Evolutionary conservation across 202 grass and related monocot genomes (phyloP).

Genomic region (Zizania palustris): DNA sequence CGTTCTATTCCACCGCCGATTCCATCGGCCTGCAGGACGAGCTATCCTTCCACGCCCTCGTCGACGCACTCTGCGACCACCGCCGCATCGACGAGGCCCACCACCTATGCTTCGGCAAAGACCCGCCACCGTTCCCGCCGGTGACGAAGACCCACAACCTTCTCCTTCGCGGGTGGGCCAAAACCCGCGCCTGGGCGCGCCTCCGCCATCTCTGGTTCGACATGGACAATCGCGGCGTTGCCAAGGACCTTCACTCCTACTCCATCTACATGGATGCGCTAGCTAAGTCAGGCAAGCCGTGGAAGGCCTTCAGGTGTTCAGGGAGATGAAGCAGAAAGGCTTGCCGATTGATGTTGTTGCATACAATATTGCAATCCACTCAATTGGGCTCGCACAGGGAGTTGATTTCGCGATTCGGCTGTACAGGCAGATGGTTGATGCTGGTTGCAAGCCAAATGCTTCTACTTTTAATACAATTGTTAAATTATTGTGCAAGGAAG

Average conservation of each 20-base stretch:
- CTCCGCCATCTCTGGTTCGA: slow-evolving; percentile 85
- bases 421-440: slow-evolving; percentile 76
- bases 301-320: slow-evolving; percentile 82
- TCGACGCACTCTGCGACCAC: slow-evolving; percentile 90
- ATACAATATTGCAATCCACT: slow-evolving; percentile 84
- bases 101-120: slow-evolving; percentile 60
- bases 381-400: slow-evolving; percentile 61
- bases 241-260: slow-evolving; percentile 92
- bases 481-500: slow-evolving; percentile 59
- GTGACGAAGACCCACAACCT: slow-evolving; percentile 85
- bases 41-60: slow-evolving; percentile 60
- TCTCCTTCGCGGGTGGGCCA: slow-evolving; percentile 82
- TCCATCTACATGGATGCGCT: slow-evolving; percentile 91
- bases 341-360: slow-evolving; percentile 57
- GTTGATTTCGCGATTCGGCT: slow-evolving; percentile 67
- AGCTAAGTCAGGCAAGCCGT: slow-evolving; percentile 79
- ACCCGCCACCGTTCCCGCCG: slow-evolving; percentile 49
- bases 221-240: slow-evolving; percentile 69
- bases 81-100: slow-evolving; percentile 74
- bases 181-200: slow-evolving; percentile 57
- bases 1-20: slow-evolving; percentile 54
- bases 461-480: slow-evolving; percentile 77
- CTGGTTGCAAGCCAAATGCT: slow-evolving; percentile 63
- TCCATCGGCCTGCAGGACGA: slow-evolving; percentile 60
- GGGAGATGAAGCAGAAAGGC: slow-evolving; percentile 66